Percentiles rank a stretch among this genome's conserved stretches.
Evolutionary conservation across 805 yeast genomes (phyloP).

Genomic region (Lachancea sp.): DNA sequence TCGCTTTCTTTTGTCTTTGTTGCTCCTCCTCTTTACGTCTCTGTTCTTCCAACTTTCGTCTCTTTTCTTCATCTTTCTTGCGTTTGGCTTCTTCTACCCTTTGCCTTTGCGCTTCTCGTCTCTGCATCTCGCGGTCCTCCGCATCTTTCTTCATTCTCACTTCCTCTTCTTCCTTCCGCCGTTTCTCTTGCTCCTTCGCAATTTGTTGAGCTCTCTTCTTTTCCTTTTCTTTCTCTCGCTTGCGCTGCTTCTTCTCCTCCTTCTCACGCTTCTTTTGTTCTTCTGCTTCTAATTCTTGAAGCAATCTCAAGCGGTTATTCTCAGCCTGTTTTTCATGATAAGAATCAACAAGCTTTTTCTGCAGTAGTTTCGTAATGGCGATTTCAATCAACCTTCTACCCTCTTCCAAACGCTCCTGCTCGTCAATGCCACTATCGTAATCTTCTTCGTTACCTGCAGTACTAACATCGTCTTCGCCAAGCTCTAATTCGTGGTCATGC

Average conservation of each 20-base stretch:
- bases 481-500: conserved; percentile 14
- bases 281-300: conserved; percentile 67
- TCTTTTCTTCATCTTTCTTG: conserved; percentile 37
- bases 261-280: conserved; percentile 56
- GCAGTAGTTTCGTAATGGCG: conserved; percentile 71
- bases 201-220: conserved; percentile 56
- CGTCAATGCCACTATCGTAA: conserved; percentile 40
- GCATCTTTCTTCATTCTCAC: conserved; percentile 42
- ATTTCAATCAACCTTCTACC: conserved; percentile 74
- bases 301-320: conserved; percentile 54
- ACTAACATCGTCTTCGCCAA: conserved; percentile 14
- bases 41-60: conserved; percentile 37
- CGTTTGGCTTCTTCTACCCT: conserved; percentile 37
- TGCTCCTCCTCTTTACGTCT: conserved; percentile 38
- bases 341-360: conserved; percentile 64
- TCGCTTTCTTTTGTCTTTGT: conserved; percentile 33
- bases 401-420: conserved; percentile 65
- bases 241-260: conserved; percentile 57
- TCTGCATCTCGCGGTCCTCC: conserved; percentile 38
- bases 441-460: conserved; percentile 23
- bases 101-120: conserved; percentile 34
- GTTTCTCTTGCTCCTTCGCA: conserved; percentile 57
- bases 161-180: conserved; percentile 48
- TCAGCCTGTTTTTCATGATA: conserved; percentile 77
- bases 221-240: conserved; percentile 64